Percentiles rank a stretch among this genome's conserved stretches.
These are phyloP conservation scores for Talaromyces sp. DNA, from an alignment of 2,329 filamentous ascomycete genomes.

Conservation along the genomic window DNA sequence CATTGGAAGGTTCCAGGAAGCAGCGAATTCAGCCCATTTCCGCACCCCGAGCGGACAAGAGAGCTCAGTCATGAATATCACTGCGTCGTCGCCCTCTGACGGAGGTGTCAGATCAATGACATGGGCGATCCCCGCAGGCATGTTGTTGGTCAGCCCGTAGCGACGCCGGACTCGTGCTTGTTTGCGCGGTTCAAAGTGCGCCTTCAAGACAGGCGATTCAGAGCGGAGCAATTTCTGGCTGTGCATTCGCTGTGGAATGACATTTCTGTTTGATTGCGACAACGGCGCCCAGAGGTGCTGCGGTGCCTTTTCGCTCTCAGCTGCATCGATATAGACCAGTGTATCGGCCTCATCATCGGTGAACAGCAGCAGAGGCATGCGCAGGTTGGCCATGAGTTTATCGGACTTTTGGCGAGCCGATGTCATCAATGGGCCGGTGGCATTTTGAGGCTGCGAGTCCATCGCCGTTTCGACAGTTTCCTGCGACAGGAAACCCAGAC, in stretches of 20 bases:
- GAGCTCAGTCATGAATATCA: conserved; percentile 54
- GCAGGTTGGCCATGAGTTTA: not conserved
- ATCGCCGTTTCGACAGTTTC: not conserved
- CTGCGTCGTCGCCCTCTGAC: conserved; percentile 57
- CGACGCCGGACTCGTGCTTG: conserved; percentile 25
- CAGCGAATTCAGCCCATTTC: conserved; percentile 47
- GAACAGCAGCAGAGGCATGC: conserved; percentile 17
- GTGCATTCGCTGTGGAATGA: conserved; percentile 27
- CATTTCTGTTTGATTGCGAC: not conserved
- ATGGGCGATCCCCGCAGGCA: conserved; percentile 47
- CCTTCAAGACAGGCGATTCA: conserved; percentile 24
- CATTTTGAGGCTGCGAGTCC: not conserved
- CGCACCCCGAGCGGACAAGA: conserved; percentile 53
- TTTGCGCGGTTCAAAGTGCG: conserved; percentile 23
- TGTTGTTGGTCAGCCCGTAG: conserved; percentile 20
- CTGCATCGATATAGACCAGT: conserved; percentile 30
- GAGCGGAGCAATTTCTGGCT: conserved; percentile 26
- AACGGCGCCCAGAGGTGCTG: conserved; percentile 7
- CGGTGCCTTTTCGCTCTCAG: conserved; percentile 1
- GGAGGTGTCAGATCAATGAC: conserved; percentile 61
- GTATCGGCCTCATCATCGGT: conserved; percentile 28
- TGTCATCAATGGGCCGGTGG: not conserved
- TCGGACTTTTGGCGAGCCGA: not conserved
- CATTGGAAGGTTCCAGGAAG: conserved; percentile 33
- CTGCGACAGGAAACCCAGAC: not conserved